A percentile compares a stretch with the other conserved stretches of the same genome.
Conservation (phyloP, 768 basidiomycete genomes). For the Russula foetens region DNA sequence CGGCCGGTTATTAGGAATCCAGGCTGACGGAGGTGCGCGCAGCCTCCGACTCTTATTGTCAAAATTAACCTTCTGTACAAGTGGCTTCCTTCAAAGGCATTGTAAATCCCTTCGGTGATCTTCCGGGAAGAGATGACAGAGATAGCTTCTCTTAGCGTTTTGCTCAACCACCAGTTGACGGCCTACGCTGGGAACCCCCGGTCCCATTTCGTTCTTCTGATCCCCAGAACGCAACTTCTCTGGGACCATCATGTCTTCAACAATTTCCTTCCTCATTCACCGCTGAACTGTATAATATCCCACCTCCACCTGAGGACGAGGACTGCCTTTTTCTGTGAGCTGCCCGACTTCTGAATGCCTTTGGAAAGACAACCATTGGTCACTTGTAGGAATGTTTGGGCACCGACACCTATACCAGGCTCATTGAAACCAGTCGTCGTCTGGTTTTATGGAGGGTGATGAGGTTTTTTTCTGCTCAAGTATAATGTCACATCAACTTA, state of each 20-base stretch:
- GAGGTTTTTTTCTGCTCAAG: background rate
- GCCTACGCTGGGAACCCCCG: slow-evolving; percentile 6
- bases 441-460: slow-evolving; percentile 10
- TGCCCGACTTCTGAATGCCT: background rate
- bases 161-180: background rate
- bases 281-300: background rate
- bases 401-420: background rate
- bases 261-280: background rate
- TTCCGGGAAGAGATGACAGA: too few species aligned
- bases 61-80: background rate
- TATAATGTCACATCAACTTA: background rate
- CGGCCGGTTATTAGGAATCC: background rate
- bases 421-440: slow-evolving; percentile 3
- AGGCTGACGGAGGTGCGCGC: background rate
- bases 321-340: slow-evolving; percentile 7
- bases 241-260: slow-evolving; percentile 8
- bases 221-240: background rate
- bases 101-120: background rate
- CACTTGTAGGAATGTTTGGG: slow-evolving; percentile 3
- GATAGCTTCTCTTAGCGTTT: background rate
- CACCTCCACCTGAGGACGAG: background rate
- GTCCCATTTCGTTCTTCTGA: background rate
- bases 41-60: background rate
- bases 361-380: background rate
- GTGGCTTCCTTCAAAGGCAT: slow-evolving; percentile 12